Conservation (phyloP, 371 early-diverging fungal genomes). For the Sporodiniella umbellata region DNA sequence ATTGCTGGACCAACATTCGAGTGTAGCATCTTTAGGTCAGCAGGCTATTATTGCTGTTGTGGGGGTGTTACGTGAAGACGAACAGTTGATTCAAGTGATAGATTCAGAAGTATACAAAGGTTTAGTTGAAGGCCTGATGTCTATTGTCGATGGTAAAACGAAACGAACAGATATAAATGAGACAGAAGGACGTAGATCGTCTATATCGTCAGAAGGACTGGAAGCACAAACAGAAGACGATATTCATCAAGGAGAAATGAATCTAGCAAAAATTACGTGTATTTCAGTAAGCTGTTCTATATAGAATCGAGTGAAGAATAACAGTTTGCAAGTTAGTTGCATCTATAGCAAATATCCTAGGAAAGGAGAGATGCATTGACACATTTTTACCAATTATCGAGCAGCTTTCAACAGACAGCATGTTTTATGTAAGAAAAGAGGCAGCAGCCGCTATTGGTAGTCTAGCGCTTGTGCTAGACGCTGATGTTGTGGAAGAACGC, state of each 20-base stretch:
- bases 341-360: conserved; percentile 43
- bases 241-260: conserved; percentile 49
- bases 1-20: conserved; percentile 45
- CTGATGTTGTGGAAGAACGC: conserved; percentile 37
- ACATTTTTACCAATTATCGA: conserved; percentile 55
- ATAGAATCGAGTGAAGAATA: neutral
- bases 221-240: conserved; percentile 28
- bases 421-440: conserved; percentile 63
- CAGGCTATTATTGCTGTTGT: conserved; percentile 45
- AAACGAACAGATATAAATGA: conserved; percentile 12
- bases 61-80: conserved; percentile 34
- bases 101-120: conserved; percentile 55
- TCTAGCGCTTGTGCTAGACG: conserved; percentile 38
- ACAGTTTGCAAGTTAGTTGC: conserved; percentile 43
- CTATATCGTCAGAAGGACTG: conserved; percentile 17
- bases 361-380: conserved; percentile 41
- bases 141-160: conserved; percentile 32
- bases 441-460: conserved; percentile 54
- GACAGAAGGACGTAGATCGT: conserved; percentile 13
- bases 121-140: conserved; percentile 43
- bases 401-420: conserved; percentile 39
- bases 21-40: conserved; percentile 40
- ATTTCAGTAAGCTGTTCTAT: conserved; percentile 44
- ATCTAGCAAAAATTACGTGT: conserved; percentile 56
- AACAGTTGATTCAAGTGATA: conserved; percentile 27